Conservation (phyloP, 495 filamentous ascomycete species). For the Cladorrhinum samala region DNA sequence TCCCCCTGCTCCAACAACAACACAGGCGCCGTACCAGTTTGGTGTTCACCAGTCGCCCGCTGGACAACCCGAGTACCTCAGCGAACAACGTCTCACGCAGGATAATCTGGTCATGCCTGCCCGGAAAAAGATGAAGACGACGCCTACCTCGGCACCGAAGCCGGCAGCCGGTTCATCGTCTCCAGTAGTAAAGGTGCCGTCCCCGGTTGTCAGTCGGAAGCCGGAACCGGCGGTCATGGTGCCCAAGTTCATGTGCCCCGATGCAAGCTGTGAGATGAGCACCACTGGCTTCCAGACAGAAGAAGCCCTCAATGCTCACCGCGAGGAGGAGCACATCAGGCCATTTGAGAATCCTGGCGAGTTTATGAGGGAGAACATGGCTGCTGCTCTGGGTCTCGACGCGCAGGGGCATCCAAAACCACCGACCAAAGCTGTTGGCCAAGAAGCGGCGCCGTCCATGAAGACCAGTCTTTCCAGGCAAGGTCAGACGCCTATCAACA, state of each 20-base stretch:
- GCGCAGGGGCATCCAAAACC: conserved; percentile 36
- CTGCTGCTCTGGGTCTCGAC: conserved; percentile 40
- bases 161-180: conserved; percentile 37
- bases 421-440: conserved; percentile 10
- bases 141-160: conserved; percentile 20
- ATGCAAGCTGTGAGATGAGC: conserved; percentile 40
- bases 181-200: conserved; percentile 41
- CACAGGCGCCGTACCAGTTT: conserved; percentile 61
- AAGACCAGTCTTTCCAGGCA: conserved; percentile 34
- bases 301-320: conserved; percentile 46
- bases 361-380: conserved; percentile 43
- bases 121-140: conserved; percentile 48
- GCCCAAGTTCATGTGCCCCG: conserved; percentile 37
- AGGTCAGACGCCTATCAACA: conserved; percentile 35
- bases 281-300: conserved; percentile 48
- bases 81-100: conserved; percentile 38
- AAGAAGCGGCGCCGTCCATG: conserved; percentile 29
- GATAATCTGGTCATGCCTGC: conserved; percentile 48
- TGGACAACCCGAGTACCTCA: conserved; percentile 55
- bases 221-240: conserved; percentile 24
- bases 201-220: conserved; percentile 43
- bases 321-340: conserved; percentile 48
- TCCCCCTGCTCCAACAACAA: conserved; percentile 56
- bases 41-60: conserved; percentile 65
- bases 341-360: conserved; percentile 47